Conservation (phyloP, 768 basidiomycete genomes). For the Phaffia australis region DNA sequence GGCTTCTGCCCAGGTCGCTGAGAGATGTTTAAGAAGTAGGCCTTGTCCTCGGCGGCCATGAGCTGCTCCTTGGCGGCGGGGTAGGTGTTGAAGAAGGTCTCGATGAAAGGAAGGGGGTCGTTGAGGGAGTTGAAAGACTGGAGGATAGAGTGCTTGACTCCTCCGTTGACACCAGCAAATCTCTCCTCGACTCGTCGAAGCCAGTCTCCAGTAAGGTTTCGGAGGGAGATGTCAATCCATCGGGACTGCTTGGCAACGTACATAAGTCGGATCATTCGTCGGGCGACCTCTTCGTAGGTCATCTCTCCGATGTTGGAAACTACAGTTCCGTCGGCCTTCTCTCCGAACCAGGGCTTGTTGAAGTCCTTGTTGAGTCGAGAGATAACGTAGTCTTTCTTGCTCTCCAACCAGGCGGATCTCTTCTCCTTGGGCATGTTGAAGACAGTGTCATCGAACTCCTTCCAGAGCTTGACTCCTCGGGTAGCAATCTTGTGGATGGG, state of each 20-base stretch:
- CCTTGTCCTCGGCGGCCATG: conserved; percentile 82
- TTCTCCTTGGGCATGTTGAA: conserved; percentile 96
- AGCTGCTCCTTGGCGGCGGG: conserved; percentile 71
- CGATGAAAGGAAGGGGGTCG: conserved; percentile 62
- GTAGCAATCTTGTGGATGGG: conserved; percentile 99
- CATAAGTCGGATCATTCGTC: conserved; percentile 88
- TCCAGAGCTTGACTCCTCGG: conserved; percentile 94
- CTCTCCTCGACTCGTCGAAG: conserved; percentile 88
- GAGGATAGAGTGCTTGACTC: conserved; percentile 68
- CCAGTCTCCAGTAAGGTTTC: conserved; percentile 95
- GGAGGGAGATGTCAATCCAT: conserved; percentile 83
- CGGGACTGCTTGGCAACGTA: conserved; percentile 81
- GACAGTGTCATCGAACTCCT: conserved; percentile 93
- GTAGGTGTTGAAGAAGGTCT: conserved; percentile 70
- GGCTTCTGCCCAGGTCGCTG: conserved; percentile 97
- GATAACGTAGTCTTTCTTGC: conserved; percentile 81
- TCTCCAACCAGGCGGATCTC: conserved; percentile 71
- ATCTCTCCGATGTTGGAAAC: conserved; percentile 84
- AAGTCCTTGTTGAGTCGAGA: conserved; percentile 88
- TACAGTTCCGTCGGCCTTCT: conserved; percentile 81
- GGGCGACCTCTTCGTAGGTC: conserved; percentile 94
- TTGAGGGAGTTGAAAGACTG: conserved; percentile 75
- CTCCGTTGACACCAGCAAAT: conserved; percentile 72
- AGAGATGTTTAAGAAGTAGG: conserved; percentile 89
- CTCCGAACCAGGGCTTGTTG: conserved; percentile 86